A percentile compares a stretch with the other conserved stretches of the same genome.
phyloP scores from a whole-genome alignment of 2,329 filamentous ascomycete species.

The Alternaria sp. region DNA sequence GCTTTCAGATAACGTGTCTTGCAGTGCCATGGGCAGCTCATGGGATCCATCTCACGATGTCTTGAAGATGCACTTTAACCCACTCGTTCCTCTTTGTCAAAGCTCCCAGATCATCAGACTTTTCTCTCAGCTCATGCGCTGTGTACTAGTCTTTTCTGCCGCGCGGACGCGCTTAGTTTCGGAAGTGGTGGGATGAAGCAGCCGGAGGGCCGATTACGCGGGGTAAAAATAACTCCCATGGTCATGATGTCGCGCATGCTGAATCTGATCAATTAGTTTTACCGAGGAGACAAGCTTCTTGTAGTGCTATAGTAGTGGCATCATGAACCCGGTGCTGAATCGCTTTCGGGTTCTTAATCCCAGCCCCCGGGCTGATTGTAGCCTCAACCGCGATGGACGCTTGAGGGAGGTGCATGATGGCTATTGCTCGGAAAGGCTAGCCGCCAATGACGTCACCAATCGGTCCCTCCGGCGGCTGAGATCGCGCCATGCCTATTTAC shows the following conservation, averaged over 20 bases:
- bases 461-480: slow-evolving; percentile 2
- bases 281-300: background rate
- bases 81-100: background rate
- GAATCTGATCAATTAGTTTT: background rate
- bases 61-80: background rate
- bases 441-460: slow-evolving; percentile 15
- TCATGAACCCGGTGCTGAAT: background rate
- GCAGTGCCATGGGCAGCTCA: background rate
- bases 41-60: background rate
- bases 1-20: background rate
- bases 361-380: background rate
- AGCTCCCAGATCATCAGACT: background rate
- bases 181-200: background rate
- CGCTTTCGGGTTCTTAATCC: background rate
- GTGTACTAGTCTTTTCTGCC: background rate
- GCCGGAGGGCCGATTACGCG: background rate
- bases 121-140: background rate
- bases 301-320: background rate
- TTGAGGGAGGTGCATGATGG: slow-evolving; percentile 1
- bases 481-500: slow-evolving; percentile 12
- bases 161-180: background rate
- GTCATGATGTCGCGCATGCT: background rate
- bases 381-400: background rate
- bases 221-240: background rate
- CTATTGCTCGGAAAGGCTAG: slow-evolving; percentile 4